Percentiles rank a stretch among this genome's conserved stretches.
phyloP scores from a whole-genome alignment of 2,329 filamentous ascomycete genomes.

The Colletotrichum sp. region DNA sequence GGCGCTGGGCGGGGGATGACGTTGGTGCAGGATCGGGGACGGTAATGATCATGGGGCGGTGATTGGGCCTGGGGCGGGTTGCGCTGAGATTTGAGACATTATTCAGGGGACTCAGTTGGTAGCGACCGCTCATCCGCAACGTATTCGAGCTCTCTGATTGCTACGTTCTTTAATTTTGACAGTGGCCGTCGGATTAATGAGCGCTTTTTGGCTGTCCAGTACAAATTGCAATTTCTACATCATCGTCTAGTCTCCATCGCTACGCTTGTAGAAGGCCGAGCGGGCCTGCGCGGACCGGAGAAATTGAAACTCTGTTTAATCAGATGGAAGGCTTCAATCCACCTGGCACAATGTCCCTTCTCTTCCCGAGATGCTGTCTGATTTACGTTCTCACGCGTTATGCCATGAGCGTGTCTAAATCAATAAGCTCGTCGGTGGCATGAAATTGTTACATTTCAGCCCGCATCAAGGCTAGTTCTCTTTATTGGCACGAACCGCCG shows the following conservation, averaged over 20 bases:
- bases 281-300: not conserved
- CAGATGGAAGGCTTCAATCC: not conserved
- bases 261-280: not conserved
- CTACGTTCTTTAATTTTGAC: not conserved
- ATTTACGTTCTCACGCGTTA: not conserved
- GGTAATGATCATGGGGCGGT: not conserved
- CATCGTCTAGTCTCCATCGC: not conserved
- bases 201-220: no score
- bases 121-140: not conserved
- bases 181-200: no score
- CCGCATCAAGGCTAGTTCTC: not conserved
- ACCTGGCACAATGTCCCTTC: not conserved
- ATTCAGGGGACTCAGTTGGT: not conserved
- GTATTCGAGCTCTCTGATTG: not conserved
- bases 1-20: constrained; percentile 1
- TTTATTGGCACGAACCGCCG: not conserved
- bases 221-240: not conserved
- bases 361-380: not conserved
- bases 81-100: not conserved
- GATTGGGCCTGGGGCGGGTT: not conserved
- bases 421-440: rapidly evolving
- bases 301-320: not conserved
- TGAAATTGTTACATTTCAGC: rapidly evolving
- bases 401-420: not conserved
- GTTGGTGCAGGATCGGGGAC: not conserved